A percentile compares a stretch with the other conserved stretches of the same genome.
Conservation (phyloP, 192 early-diverging fungal species). For the Physocladia obscura region DNA sequence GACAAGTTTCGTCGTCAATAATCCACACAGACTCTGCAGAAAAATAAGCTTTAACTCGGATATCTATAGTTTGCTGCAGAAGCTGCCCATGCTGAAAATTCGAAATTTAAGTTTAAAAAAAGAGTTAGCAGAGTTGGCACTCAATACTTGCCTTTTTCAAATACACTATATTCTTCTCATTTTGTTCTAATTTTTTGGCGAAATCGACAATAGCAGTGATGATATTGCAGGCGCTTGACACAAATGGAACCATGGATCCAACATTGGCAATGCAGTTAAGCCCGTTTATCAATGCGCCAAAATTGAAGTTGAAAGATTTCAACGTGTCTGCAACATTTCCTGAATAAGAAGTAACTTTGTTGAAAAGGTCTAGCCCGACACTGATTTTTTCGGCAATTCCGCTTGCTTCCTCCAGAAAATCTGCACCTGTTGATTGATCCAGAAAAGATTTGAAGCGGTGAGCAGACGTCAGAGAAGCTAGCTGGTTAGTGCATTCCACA, state of each 20-base stretch:
- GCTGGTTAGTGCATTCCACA: constrained; percentile 9
- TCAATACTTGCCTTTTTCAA: neutral
- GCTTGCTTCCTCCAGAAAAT: neutral
- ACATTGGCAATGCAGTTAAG: neutral
- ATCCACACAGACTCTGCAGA: neutral
- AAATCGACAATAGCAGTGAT: constrained; percentile 9
- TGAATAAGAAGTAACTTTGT: constrained; percentile 11
- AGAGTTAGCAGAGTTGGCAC: neutral
- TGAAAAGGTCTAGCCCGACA: neutral
- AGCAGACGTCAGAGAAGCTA: neutral
- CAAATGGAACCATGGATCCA: constrained; percentile 10
- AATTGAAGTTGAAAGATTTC: constrained; percentile 8
- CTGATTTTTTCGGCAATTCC: neutral
- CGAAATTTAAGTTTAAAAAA: neutral
- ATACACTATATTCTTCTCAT: constrained; percentile 9
- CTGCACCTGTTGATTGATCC: neutral
- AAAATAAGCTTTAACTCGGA: constrained; percentile 4
- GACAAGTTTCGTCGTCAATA: neutral
- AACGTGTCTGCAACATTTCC: constrained; percentile 6
- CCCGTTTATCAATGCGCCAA: neutral
- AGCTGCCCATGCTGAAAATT: neutral
- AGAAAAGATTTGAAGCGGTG: neutral
- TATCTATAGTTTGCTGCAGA: constrained; percentile 9
- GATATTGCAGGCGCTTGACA: constrained; percentile 7
- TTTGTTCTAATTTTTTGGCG: constrained; percentile 11